These are phyloP conservation scores for Axilococcus clingmanii DNA, from an alignment of 139 green algal species.

Conservation along the genomic window DNA sequence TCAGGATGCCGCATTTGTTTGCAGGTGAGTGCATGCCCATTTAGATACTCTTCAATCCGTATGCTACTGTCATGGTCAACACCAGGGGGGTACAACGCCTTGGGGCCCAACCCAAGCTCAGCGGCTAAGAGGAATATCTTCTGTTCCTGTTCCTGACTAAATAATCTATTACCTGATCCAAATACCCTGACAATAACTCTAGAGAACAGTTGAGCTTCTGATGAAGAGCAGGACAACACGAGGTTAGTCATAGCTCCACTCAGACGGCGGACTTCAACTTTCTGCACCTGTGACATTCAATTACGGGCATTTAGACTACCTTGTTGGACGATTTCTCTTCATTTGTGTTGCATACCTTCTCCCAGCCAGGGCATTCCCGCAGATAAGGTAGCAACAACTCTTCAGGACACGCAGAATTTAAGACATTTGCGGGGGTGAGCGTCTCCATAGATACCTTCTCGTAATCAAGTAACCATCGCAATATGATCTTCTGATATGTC, in stretches of 20 bases:
- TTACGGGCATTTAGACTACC: no score
- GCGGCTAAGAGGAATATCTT: constrained; percentile 29
- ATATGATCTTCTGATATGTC: no score
- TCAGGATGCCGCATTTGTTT: constrained; percentile 19
- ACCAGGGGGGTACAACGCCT: constrained; percentile 47
- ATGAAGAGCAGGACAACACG: constrained; percentile 19
- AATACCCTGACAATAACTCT: constrained; percentile 28
- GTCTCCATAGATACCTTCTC: no score
- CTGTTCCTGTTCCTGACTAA: constrained; percentile 34
- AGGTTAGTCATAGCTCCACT: constrained; percentile 56
- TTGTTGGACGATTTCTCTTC: no score
- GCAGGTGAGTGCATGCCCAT: constrained; percentile 23
- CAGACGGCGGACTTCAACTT: constrained; percentile 16
- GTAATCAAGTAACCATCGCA: no score
- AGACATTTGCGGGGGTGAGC: no score
- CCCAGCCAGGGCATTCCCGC: no score
- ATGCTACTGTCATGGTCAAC: constrained; percentile 46
- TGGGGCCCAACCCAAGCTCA: constrained; percentile 36
- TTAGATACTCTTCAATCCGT: constrained; percentile 53
- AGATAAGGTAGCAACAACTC: no score
- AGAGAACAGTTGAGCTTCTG: background rate
- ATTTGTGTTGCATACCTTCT: no score
- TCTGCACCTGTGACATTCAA: no score
- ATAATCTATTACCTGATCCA: constrained; percentile 24
- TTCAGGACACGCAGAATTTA: no score